Evolutionary conservation across 805 yeast species (phyloP).

Genomic region (Candida dendrica): DNA sequence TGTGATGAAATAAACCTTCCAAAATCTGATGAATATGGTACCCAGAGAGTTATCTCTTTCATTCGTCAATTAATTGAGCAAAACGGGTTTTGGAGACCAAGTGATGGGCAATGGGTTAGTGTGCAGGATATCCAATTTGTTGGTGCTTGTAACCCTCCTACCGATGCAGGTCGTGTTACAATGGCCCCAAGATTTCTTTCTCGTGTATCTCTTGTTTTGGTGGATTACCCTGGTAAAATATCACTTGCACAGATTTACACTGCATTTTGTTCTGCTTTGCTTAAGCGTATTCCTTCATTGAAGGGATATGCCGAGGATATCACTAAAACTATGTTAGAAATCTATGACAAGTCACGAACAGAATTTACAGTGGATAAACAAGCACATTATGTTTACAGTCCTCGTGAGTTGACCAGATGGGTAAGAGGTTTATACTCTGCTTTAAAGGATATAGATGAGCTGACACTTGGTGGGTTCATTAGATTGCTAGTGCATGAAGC

Average conservation of each 20-base stretch:
- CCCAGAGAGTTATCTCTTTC: constrained; percentile 65
- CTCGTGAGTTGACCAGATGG: constrained; percentile 90
- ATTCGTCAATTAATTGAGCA: constrained; percentile 69
- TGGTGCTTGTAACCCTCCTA: constrained; percentile 93
- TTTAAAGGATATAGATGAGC: constrained; percentile 27
- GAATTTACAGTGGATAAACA: constrained; percentile 31
- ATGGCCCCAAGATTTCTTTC: constrained; percentile 59
- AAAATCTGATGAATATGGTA: constrained; percentile 57
- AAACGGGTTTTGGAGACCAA: constrained; percentile 68
- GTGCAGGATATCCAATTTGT: constrained; percentile 67
- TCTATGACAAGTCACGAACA: constrained; percentile 41
- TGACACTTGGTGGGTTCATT: constrained; percentile 37
- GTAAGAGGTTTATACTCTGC: constrained; percentile 63
- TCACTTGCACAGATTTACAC: constrained; percentile 66
- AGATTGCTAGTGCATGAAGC: constrained; percentile 81
- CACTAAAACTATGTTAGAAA: constrained; percentile 58
- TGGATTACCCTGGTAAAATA: constrained; percentile 65
- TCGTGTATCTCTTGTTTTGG: constrained; percentile 57
- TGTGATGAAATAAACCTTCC: constrained; percentile 93
- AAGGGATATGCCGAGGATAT: constrained; percentile 45
- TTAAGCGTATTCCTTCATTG: constrained; percentile 55
- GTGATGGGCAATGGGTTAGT: constrained; percentile 57
- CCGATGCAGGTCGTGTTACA: constrained; percentile 64
- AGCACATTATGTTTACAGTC: constrained; percentile 71
- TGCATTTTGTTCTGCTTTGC: constrained; percentile 45